phyloP scores from a whole-genome alignment of 1,284 basidiomycete genomes.

The Ganoderma lingzhi region DNA sequence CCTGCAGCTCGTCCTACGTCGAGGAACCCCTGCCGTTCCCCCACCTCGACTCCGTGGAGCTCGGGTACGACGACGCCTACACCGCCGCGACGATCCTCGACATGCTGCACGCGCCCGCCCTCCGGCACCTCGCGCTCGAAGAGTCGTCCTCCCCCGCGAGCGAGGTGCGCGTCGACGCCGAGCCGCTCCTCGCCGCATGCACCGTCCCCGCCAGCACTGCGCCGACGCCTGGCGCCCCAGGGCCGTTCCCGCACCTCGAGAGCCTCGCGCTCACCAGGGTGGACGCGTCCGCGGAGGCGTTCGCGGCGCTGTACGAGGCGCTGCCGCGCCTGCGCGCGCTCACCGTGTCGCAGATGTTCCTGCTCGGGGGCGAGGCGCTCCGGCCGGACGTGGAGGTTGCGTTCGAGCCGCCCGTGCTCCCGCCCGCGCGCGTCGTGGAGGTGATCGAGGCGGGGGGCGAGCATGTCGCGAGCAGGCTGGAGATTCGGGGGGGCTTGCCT shows the following conservation, averaged over 20 bases:
- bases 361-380: slow-evolving; percentile 24
- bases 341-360: slow-evolving; percentile 30
- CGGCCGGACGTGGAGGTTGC: slow-evolving; percentile 16
- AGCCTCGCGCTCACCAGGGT: slow-evolving; percentile 24
- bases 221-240: slow-evolving; percentile 2
- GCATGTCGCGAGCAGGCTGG: slow-evolving; percentile 13
- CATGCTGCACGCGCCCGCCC: slow-evolving; percentile 23
- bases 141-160: slow-evolving; percentile 25
- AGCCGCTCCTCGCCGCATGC: slow-evolving; percentile 27
- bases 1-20: neutral
- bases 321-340: slow-evolving; percentile 23
- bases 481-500: neutral
- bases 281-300: slow-evolving; percentile 28
- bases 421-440: slow-evolving; percentile 4
- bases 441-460: slow-evolving; percentile 5
- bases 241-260: slow-evolving; percentile 27
- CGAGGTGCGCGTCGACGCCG: slow-evolving; percentile 29
- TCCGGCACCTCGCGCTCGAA: slow-evolving; percentile 27
- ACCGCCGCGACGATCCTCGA: slow-evolving; percentile 22
- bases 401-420: slow-evolving; percentile 17
- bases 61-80: slow-evolving; percentile 33
- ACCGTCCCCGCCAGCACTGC: neutral
- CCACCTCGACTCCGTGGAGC: slow-evolving; percentile 22
- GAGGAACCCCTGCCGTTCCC: slow-evolving; percentile 27
- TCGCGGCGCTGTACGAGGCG: slow-evolving; percentile 28